A percentile compares a stretch with the other conserved stretches of the same genome.
phyloP scores from a whole-genome alignment of 768 basidiomycete species.

The Chalciporus piperatus region DNA sequence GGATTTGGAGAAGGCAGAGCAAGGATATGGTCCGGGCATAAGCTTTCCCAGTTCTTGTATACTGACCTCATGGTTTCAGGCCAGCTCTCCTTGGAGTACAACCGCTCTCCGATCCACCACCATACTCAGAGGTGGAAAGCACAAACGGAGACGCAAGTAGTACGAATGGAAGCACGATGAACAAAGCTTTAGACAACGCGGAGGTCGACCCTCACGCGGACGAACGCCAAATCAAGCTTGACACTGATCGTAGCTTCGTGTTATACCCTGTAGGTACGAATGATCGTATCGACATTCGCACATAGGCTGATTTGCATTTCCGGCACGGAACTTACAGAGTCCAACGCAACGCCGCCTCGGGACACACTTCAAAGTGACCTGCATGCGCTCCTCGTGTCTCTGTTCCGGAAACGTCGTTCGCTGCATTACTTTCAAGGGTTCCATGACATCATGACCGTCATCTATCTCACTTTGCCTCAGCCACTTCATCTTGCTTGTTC shows the following conservation, averaged over 20 bases:
- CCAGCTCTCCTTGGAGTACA: constrained; percentile 33
- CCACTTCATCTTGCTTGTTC: constrained; percentile 57
- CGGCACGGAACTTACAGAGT: constrained; percentile 21
- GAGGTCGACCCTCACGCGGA: constrained; percentile 52
- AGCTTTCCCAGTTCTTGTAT: constrained; percentile 8
- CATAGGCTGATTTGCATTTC: constrained; percentile 5
- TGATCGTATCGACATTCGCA: constrained; percentile 11
- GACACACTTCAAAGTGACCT: constrained; percentile 64
- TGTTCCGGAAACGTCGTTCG: constrained; percentile 70
- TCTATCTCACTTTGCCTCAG: constrained; percentile 70
- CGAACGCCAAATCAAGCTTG: constrained; percentile 83
- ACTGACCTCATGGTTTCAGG: constrained; percentile 23
- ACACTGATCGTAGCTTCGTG: constrained; percentile 92
- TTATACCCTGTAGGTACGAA: constrained; percentile 81
- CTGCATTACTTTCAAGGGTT: constrained; percentile 90
- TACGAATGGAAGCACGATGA: neutral
- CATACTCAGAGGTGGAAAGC: constrained; percentile 24
- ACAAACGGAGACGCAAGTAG: neutral
- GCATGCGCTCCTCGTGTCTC: constrained; percentile 65
- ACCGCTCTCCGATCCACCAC: constrained; percentile 38
- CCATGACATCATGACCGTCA: constrained; percentile 87
- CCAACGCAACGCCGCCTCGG: constrained; percentile 22
- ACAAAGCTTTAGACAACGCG: neutral
- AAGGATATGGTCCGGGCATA: constrained; percentile 50
- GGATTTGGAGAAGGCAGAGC: constrained; percentile 61